Conservation (phyloP, 2,329 filamentous ascomycete species). For the Alternaria angustiovoidea region DNA sequence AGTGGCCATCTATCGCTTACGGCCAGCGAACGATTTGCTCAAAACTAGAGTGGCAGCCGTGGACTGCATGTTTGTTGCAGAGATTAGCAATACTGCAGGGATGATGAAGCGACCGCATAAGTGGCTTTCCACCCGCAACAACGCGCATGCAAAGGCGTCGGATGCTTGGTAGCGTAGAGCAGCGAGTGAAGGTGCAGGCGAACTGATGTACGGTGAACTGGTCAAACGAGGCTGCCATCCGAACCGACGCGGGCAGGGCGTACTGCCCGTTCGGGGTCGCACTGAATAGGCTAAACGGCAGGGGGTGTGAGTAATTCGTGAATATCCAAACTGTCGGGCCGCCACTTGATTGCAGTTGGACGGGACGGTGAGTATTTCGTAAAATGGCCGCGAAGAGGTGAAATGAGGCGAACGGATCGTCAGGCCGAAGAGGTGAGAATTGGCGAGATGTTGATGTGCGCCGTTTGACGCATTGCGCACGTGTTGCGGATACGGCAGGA, state of each 20-base stretch:
- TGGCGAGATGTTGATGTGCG: conserved; percentile 6
- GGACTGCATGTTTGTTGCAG: background rate
- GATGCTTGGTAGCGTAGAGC: conserved; percentile 4
- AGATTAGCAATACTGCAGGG: conserved; percentile 8
- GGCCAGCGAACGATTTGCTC: background rate
- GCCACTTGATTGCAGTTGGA: background rate
- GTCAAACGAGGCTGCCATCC: background rate
- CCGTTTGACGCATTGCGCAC: conserved; percentile 6
- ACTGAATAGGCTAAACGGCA: conserved; percentile 8
- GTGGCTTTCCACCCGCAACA: conserved; percentile 2
- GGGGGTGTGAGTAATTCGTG: background rate
- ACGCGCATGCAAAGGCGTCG: conserved; percentile 8
- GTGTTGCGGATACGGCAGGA: conserved; percentile 13
- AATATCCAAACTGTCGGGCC: conserved; percentile 5
- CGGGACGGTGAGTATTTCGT: background rate
- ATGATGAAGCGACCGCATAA: conserved; percentile 4
- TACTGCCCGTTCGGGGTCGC: background rate
- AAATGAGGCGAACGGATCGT: conserved; percentile 2
- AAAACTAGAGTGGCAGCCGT: background rate
- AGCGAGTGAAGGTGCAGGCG: conserved; percentile 3
- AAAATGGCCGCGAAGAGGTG: background rate
- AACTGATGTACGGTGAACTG: background rate
- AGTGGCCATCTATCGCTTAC: background rate
- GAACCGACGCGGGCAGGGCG: conserved; percentile 8
- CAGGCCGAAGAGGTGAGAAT: background rate